These are phyloP conservation scores for Kernera saxatilis DNA, from an alignment of 345 rosid genomes.

Conservation along the genomic window DNA sequence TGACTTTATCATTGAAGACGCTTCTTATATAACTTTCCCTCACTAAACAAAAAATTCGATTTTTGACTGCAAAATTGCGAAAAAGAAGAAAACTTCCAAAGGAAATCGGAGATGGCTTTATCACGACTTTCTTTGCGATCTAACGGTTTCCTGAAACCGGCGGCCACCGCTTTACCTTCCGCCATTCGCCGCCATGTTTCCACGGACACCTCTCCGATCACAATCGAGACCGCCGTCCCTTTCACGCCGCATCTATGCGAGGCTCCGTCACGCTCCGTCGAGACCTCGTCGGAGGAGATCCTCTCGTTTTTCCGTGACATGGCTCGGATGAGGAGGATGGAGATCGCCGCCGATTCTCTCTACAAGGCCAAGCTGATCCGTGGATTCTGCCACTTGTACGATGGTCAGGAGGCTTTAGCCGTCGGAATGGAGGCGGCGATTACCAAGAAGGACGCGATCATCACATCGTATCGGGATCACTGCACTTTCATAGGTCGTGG, in stretches of 20 bases:
- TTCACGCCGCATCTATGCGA: constrained; percentile 82
- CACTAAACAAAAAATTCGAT: constrained; percentile 5
- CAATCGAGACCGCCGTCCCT: constrained; percentile 79
- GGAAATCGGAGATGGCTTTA: constrained; percentile 51
- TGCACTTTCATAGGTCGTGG: constrained; percentile 86
- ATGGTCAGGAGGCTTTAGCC: constrained; percentile 93
- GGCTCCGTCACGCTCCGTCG: constrained; percentile 73
- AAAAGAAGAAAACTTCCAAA: neutral
- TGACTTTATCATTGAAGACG: constrained; percentile 4
- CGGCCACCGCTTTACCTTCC: neutral
- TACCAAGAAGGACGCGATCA: constrained; percentile 70
- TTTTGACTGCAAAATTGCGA: neutral
- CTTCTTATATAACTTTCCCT: neutral
- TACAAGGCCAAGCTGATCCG: constrained; percentile 97
- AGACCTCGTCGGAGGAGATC: constrained; percentile 61
- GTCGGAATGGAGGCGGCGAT: constrained; percentile 95
- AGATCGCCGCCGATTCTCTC: constrained; percentile 95
- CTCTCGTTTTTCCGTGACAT: constrained; percentile 72
- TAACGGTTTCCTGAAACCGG: constrained; percentile 38
- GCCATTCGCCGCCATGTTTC: constrained; percentile 61
- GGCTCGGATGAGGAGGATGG: constrained; percentile 92
- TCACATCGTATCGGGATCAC: constrained; percentile 91
- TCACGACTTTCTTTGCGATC: constrained; percentile 45
- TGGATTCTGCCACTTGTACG: constrained; percentile 95
- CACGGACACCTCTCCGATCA: constrained; percentile 60